Conservation (phyloP, 2,329 filamentous ascomycete genomes). For the Lachnellula hyalina region DNA sequence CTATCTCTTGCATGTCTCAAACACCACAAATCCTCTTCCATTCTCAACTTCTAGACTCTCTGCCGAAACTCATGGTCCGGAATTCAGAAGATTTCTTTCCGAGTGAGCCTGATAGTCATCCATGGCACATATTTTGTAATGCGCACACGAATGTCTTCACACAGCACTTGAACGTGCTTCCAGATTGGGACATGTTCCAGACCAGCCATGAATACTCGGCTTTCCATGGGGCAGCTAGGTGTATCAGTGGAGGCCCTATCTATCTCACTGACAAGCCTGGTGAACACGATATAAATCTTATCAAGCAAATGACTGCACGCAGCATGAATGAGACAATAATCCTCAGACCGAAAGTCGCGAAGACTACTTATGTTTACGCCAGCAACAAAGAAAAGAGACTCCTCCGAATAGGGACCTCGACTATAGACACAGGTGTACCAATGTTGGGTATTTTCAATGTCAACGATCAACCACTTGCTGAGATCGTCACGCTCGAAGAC, state of each 20-base stretch:
- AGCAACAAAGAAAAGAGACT: conserved; percentile 4
- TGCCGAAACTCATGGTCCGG: conserved; percentile 3
- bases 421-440: background rate
- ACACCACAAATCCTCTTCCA: conserved; percentile 10
- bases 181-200: conserved; percentile 13
- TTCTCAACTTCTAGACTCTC: conserved; percentile 4
- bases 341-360: conserved; percentile 3
- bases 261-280: conserved; percentile 13
- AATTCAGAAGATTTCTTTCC: conserved; percentile 19
- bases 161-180: conserved; percentile 9
- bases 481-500: conserved; percentile 3
- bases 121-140: conserved; percentile 14
- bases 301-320: conserved; percentile 9
- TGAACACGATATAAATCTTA: conserved; percentile 2
- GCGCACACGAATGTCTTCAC: conserved; percentile 11
- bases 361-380: conserved; percentile 9
- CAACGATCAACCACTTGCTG: background rate
- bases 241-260: conserved; percentile 12
- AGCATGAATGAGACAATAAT: conserved; percentile 2
- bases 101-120: conserved; percentile 8
- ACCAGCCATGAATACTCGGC: conserved; percentile 7
- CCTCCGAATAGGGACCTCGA: conserved; percentile 5
- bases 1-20: conserved; percentile 18
- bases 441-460: conserved; percentile 10
- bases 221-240: conserved; percentile 11